Percentiles rank a stretch among this genome's conserved stretches.
These are phyloP conservation scores for Chlamydomonas sp. DNA, from an alignment of 139 green algal species.

Conservation along the genomic window DNA sequence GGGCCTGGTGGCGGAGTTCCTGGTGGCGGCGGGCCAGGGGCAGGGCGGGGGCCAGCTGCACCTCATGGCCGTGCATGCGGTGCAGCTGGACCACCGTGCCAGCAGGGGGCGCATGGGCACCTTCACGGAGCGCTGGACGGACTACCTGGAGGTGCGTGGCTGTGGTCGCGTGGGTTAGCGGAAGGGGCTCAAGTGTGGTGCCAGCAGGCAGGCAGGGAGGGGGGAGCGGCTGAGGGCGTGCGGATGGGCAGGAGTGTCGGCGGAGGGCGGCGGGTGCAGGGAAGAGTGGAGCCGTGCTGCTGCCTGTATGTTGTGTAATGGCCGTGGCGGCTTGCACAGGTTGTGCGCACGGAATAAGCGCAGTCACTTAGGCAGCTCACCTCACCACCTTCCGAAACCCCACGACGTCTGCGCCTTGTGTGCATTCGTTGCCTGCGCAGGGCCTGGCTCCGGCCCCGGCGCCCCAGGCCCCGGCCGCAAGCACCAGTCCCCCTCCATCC, in stretches of 20 bases:
- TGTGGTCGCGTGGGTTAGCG: background rate
- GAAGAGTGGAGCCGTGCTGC: no score
- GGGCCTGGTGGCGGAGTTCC: conserved; percentile 53
- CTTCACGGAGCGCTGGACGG: conserved; percentile 56
- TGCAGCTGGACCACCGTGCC: conserved; percentile 47
- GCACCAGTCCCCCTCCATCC: conserved; percentile 31
- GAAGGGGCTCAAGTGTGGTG: background rate
- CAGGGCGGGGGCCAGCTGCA: background rate
- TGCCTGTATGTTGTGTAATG: no score
- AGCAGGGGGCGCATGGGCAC: conserved; percentile 48
- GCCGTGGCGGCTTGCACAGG: no score
- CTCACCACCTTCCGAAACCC: no score
- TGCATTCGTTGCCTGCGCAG: no score
- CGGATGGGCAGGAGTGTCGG: no score
- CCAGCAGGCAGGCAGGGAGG: background rate
- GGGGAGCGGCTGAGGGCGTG: background rate
- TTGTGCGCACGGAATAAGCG: no score
- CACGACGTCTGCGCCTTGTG: no score
- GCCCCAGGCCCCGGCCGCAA: conserved; percentile 26
- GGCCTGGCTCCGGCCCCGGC: conserved; percentile 49
- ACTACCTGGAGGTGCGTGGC: conserved; percentile 33
- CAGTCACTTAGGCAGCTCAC: no score
- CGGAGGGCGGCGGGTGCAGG: no score
- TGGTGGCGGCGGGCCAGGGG: background rate
- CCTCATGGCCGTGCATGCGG: conserved; percentile 48